A percentile compares a stretch with the other conserved stretches of the same genome.
phyloP scores from a whole-genome alignment of 306 rosid species.

The Fragaria vesca region DNA sequence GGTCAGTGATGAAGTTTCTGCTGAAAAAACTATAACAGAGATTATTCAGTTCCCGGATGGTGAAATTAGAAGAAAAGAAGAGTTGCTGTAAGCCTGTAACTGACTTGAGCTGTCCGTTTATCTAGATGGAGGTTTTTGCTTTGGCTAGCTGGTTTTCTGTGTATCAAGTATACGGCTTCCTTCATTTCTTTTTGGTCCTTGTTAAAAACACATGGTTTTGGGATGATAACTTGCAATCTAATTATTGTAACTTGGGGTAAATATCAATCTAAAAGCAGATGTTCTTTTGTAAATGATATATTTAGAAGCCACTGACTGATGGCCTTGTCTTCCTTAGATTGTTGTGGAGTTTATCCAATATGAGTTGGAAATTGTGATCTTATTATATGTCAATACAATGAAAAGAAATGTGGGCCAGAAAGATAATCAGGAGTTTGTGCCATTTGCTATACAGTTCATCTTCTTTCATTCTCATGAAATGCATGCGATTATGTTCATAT shows the following conservation, averaged over 20 bases:
- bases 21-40: slow-evolving; percentile 53
- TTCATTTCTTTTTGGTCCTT: not conserved
- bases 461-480: too few relatives aligned
- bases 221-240: slow-evolving; percentile 13
- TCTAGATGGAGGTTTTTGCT: slow-evolving; percentile 4
- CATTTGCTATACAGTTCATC: not conserved
- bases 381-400: not conserved
- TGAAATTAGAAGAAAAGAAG: slow-evolving; percentile 43
- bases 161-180: slow-evolving; percentile 11
- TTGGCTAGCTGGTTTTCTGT: slow-evolving; percentile 25
- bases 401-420: not conserved
- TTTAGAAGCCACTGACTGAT: not conserved
- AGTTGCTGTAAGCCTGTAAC: slow-evolving; percentile 15
- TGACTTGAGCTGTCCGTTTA: slow-evolving; percentile 15
- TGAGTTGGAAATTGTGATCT: not conserved
- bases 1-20: slow-evolving; percentile 35
- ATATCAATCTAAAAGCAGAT: slow-evolving; percentile 20
- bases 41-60: slow-evolving; percentile 45
- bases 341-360: not conserved
- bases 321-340: not conserved
- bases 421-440: not conserved
- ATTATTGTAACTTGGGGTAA: slow-evolving; percentile 14
- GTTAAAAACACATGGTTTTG: slow-evolving; percentile 28
- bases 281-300: not conserved
- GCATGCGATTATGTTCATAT: too few relatives aligned